phyloP scores from a whole-genome alignment of 2,329 filamentous ascomycete species.

The Colletotrichum ledebouriae region DNA sequence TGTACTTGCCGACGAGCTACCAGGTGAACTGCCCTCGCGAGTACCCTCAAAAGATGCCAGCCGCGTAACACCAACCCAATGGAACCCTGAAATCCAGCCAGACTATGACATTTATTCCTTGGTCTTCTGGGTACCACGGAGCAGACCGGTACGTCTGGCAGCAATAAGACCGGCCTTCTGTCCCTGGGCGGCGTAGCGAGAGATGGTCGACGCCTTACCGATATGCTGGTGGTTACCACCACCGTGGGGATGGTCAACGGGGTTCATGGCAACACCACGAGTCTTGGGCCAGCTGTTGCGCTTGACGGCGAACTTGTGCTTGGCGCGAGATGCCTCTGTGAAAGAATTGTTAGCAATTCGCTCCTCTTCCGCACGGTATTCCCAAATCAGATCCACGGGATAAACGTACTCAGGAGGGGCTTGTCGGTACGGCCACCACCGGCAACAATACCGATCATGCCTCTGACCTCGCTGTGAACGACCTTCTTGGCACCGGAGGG shows the following conservation, averaged over 20 bases:
- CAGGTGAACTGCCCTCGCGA: conserved; percentile 61
- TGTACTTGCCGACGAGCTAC: conserved; percentile 64
- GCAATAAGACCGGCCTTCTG: conserved; percentile 99
- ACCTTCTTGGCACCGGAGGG: conserved; percentile 99
- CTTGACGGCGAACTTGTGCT: conserved; percentile 99
- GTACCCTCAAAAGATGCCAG: conserved; percentile 71
- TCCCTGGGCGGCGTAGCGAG: conserved; percentile 95
- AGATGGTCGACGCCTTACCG: conserved; percentile 99
- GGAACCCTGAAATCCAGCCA: conserved; percentile 64
- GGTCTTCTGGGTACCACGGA: conserved; percentile 99
- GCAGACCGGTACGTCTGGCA: conserved; percentile 98
- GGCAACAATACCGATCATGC: conserved; percentile 99
- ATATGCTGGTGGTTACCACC: conserved; percentile 99
- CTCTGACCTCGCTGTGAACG: conserved; percentile 89
- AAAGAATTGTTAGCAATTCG: conserved; percentile 54
- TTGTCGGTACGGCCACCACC: conserved; percentile 99
- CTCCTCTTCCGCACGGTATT: not conserved
- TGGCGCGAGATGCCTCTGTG: conserved; percentile 97
- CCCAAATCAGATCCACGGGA: not conserved
- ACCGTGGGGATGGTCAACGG: conserved; percentile 98
- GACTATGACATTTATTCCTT: conserved; percentile 81
- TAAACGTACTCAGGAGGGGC: conserved; percentile 87
- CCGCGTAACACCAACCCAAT: conserved; percentile 76
- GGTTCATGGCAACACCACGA: conserved; percentile 99
- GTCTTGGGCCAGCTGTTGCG: conserved; percentile 99